Base-by-base conservation (phyloP, 208 protist species). In the Trypanosoma rangeli region DNA sequence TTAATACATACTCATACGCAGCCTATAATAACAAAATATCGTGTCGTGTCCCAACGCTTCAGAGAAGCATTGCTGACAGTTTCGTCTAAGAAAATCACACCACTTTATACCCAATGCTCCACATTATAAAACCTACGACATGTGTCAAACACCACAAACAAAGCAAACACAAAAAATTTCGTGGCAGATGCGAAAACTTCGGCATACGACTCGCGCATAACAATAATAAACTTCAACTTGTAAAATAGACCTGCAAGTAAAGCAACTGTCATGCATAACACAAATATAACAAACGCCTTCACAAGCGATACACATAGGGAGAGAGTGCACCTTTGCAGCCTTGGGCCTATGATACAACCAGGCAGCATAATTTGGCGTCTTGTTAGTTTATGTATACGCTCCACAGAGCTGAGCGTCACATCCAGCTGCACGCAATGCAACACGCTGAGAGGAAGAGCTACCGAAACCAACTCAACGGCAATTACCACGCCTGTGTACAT, bases 1-100 rank as follows among this genome's bases (percentile, higher is more conserved):
- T n/a, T n/a, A n/a, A 50, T 49, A 69, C 53, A 75, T 46, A 70
- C n/a, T 58, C 5, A 52, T 63, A 59, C 33, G 29, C 35, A 64
- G 53, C 0, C 0, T 20, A 18, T 57, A 35, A 57, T 58, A 42
- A 53, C 33, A 54, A 28, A 67, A 73, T 20, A 67, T 31, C 15
- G 62, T 35, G 33, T 42, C 37, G 10, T 42, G 10, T 42, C 4
- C 10, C 37, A 42, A 10, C 37, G 37, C 37, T 42, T 42, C 10
- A 4, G 10, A 42, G 37, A 42, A 42, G 3, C 20, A 50, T 50
- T 5, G 7, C 5, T 3, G 20, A 22, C 13, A 16, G 20, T n/a
- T 50, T 15, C 46, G 5, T 3, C 20, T 50, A 3, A 16, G 20
- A 50, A 15, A 50, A 50, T 4, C 20, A n/a, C 46, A 50, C 12